phyloP scores from a whole-genome alignment of 1,284 basidiomycete species.

The Rhizoctonia solani region DNA sequence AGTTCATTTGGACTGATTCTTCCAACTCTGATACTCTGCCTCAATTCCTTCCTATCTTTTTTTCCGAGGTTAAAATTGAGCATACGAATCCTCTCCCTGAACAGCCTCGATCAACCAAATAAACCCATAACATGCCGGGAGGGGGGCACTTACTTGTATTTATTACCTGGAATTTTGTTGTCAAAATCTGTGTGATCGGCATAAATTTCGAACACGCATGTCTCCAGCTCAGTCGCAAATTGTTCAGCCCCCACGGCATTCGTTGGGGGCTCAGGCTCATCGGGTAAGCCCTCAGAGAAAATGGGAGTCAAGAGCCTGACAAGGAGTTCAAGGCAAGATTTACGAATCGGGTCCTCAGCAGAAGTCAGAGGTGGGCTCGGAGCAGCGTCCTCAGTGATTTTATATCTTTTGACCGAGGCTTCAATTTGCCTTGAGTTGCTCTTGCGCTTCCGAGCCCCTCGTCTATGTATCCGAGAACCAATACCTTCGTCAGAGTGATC shows the following conservation, averaged over 20 bases:
- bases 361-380: background rate
- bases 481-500: constrained; percentile 23
- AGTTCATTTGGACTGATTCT: constrained; percentile 69
- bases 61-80: constrained; percentile 79
- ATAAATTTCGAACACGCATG: constrained; percentile 70
- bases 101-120: constrained; percentile 33
- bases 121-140: no score
- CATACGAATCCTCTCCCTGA: constrained; percentile 81
- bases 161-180: constrained; percentile 64
- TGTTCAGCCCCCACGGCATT: constrained; percentile 40
- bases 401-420: constrained; percentile 6
- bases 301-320: constrained; percentile 23
- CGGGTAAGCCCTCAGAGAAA: constrained; percentile 27
- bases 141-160: constrained; percentile 68
- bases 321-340: constrained; percentile 17
- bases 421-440: constrained; percentile 28
- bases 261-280: constrained; percentile 26
- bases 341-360: constrained; percentile 21
- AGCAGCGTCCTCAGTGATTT: background rate
- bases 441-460: constrained; percentile 25
- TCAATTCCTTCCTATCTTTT: constrained; percentile 70
- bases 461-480: constrained; percentile 18
- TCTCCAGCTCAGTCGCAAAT: constrained; percentile 70
- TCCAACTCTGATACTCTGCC: constrained; percentile 70
- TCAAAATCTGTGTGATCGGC: constrained; percentile 76